Evolutionary conservation across 2,329 filamentous ascomycete species (phyloP).

Genomic region (Fusarium sp.): DNA sequence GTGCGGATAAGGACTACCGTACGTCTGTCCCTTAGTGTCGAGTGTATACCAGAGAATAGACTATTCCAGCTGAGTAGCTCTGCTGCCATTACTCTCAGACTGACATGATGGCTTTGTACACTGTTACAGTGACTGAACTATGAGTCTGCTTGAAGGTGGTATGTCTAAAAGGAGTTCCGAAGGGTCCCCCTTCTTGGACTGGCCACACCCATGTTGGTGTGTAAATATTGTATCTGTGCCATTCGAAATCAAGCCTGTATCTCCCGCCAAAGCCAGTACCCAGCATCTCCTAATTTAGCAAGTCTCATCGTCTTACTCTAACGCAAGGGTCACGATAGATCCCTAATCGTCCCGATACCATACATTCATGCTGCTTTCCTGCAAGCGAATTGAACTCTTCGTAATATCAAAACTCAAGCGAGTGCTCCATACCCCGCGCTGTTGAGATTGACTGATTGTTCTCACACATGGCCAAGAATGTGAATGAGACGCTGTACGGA

Average conservation of each 20-base stretch:
- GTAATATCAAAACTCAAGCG: not conserved
- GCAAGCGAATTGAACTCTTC: not conserved
- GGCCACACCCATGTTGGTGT: not conserved
- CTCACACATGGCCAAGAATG: conserved; percentile 9
- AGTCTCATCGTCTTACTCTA: not conserved
- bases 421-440: conserved; percentile 35
- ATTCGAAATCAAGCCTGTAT: not conserved
- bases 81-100: not conserved
- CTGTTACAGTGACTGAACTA: not conserved
- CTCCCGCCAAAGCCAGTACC: not conserved
- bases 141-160: not conserved
- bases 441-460: not conserved
- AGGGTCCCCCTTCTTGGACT: not conserved
- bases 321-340: conserved; percentile 1
- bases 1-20: not conserved
- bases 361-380: conserved; percentile 11
- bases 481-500: conserved; percentile 30
- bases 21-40: not conserved
- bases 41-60: not conserved
- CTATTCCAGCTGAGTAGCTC: not conserved
- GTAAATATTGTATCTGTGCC: not conserved
- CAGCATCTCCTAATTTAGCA: conserved; percentile 6
- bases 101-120: not conserved
- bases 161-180: not conserved
- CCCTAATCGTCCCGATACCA: conserved; percentile 37